Evolutionary conservation across 1,139 yeast species (phyloP).

Genomic region (Saccharomyces hybrid): DNA sequence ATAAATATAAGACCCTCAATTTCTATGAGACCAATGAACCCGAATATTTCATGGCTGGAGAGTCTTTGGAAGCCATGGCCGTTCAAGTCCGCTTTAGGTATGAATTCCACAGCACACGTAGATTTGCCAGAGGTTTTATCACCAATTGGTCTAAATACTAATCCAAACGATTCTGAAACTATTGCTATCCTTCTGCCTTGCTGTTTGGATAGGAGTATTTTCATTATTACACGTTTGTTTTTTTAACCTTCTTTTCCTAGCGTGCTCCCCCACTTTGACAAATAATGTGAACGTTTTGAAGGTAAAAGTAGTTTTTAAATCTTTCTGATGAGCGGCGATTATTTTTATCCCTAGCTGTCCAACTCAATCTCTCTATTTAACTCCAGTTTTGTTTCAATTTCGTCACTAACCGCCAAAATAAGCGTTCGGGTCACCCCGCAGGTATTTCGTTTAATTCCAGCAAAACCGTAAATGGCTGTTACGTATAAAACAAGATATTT

Average conservation of each 20-base stretch:
- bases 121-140: slow-evolving; percentile 15
- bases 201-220: slow-evolving; percentile 21
- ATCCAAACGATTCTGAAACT: slow-evolving; percentile 25
- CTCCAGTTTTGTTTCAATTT: neutral
- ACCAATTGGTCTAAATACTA: slow-evolving; percentile 26
- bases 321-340: too few relatives aligned
- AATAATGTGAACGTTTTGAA: too few relatives aligned
- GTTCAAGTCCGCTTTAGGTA: slow-evolving; percentile 20
- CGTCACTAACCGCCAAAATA: neutral
- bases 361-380: neutral
- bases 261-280: too few relatives aligned
- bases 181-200: slow-evolving; percentile 29
- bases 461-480: too few relatives aligned
- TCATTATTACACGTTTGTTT: slow-evolving; percentile 13
- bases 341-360: neutral
- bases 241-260: too few relatives aligned
- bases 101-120: slow-evolving; percentile 28
- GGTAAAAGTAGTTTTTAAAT: too few relatives aligned
- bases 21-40: slow-evolving; percentile 79
- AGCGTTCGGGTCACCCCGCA: neutral
- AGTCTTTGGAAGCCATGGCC: slow-evolving; percentile 38
- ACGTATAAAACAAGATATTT: neutral
- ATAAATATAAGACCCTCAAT: slow-evolving; percentile 60
- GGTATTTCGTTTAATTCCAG: neutral
- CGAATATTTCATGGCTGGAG: slow-evolving; percentile 53